Evolutionary conservation across 192 early-diverging fungal genomes (phyloP).

Genomic region (Entomortierella beljakovae): DNA sequence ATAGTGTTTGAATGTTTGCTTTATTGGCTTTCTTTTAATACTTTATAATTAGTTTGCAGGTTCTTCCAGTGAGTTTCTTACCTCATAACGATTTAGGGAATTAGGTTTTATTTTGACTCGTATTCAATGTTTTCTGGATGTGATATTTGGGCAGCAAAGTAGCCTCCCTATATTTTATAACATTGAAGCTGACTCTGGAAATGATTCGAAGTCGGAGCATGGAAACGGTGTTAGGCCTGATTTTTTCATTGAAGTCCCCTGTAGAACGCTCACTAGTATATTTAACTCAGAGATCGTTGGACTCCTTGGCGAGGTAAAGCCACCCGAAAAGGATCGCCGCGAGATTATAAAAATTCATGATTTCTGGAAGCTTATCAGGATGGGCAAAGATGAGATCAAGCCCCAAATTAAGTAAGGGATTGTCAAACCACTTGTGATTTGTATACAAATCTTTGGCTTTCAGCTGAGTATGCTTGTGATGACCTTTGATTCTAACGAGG

Average conservation of each 20-base stretch:
- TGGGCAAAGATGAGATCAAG: neutral
- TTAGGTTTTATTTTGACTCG: neutral
- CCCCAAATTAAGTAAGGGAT: neutral
- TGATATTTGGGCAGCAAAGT: neutral
- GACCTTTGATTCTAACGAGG: neutral
- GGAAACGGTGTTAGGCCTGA: neutral
- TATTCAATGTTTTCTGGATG: neutral
- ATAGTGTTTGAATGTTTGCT: neutral
- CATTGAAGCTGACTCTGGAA: neutral
- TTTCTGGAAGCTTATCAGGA: neutral
- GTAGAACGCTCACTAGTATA: neutral
- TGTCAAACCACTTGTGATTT: neutral
- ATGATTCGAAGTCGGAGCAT: neutral
- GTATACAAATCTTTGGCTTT: neutral
- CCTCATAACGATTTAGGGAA: neutral
- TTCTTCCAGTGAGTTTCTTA: neutral
- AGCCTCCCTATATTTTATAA: neutral
- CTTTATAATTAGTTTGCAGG: neutral
- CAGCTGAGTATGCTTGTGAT: neutral
- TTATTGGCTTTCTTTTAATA: neutral
- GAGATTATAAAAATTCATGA: neutral
- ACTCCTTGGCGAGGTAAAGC: neutral
- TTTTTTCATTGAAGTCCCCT: neutral
- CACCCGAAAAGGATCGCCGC: neutral
- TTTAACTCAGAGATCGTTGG: neutral